Conservation (phyloP, 2,329 filamentous ascomycete species). For the Fusarium tricinctum region DNA sequence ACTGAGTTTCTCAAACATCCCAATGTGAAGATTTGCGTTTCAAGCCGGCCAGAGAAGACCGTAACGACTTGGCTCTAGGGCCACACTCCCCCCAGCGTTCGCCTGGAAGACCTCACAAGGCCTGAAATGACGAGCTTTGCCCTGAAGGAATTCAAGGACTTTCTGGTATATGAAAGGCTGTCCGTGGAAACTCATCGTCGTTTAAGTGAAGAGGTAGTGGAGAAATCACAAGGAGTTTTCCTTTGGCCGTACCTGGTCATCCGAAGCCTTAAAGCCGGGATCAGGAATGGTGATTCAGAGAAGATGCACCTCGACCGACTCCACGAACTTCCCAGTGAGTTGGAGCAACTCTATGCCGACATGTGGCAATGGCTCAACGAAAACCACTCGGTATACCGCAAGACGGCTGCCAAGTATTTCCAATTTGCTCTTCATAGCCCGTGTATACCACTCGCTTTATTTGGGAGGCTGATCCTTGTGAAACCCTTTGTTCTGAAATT, state of each 20-base stretch:
- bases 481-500: too few species aligned
- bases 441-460: too few species aligned
- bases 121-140: neutral
- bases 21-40: neutral
- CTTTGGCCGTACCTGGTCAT: constrained; percentile 3
- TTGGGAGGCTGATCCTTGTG: too few species aligned
- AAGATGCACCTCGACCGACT: neutral
- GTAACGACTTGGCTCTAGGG: neutral
- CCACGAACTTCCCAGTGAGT: neutral
- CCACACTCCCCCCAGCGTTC: rapidly evolving
- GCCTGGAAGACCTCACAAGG: neutral
- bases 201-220: rapidly evolving
- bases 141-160: rapidly evolving
- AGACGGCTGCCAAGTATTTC: constrained; percentile 15
- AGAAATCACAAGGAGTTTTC: neutral
- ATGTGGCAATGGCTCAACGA: constrained; percentile 31
- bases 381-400: constrained; percentile 8
- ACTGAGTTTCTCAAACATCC: rapidly evolving
- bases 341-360: constrained; percentile 14
- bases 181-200: too few species aligned
- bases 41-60: neutral
- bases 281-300: neutral
- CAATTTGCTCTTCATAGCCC: neutral
- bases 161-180: neutral
- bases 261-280: neutral